Evolutionary conservation across 2,329 filamentous ascomycete species (phyloP), one percentile per base, ranked within the genome.

Genomic region (Sarocladium strictum): DNA sequence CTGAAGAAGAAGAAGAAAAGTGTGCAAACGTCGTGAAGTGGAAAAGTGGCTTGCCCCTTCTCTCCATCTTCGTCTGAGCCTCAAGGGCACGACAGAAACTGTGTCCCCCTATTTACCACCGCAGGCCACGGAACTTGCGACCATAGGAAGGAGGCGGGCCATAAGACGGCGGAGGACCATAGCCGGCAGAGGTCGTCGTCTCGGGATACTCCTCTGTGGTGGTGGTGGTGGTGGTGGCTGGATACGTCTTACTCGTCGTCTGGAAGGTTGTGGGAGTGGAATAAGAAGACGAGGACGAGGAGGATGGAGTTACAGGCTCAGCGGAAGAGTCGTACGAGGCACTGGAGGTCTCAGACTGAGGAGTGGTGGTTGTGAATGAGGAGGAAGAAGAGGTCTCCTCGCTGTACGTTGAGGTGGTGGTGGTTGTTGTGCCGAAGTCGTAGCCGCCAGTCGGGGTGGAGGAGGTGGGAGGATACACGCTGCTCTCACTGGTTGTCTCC

Each of bases 101-200:
- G 6, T 15, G 3, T 43, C 40, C 17, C 17, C 7, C 24, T 24
- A 6, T 15, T 35, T 35, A 51, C 47, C 47, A 51, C 27, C 47
- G 9, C 17, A 43, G 40, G 2, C 53, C 53, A 47, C 53, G 29
- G 29, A 43, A 40, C 57, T 61, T 63, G 5, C 64, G 61, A 14
- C 56, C 57, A 15, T 58, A 58, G 2, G 53, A 54, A 12, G 57
- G 57, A 2, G 55, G 54, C 1, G 40, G 45, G 3, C 38, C 57
- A 43, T 64, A 65, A 19, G 63, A 59, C 1, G 63, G 64, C 0
- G 61, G 59, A 0, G 59, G 32, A 11, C 35, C 55, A 5, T 63
- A 64, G 27, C 51, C 40, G 6, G 47, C 23, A 10, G 29, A 27
- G 2, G 53, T 37, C 29, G 47, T 35, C 12, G 49, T 52, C 32